Base-by-base conservation (phyloP, 2,329 filamentous ascomycete genomes). In the Hypoxylon sp. region DNA sequence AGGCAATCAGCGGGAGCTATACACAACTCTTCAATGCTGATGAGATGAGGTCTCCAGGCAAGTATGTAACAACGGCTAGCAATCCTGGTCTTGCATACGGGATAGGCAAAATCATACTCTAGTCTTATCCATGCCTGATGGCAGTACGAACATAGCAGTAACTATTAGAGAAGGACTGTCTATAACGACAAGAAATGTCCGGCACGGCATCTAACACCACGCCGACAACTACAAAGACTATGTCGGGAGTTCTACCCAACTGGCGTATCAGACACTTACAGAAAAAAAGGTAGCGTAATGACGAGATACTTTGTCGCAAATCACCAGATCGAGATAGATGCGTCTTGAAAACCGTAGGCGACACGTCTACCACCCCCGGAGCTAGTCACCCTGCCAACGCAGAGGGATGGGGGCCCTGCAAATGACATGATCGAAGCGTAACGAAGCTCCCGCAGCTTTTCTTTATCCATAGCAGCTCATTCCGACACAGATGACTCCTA, bases 381-480 rank as follows among this genome's bases (percentile, higher is more conserved):
- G 25, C 21, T 43, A 38, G 21, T 45, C 38, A 66, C 28, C n/a
- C 49, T 59, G 52, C 56, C 60, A 60, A 36, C 28, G 32, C 45
- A 28, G 48, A 48, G 25, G 25, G 52, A 21, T 28, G 41, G 25
- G 30, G 50, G 28, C 43, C 23, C 23, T 50, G 45, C 49, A 38
- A 46, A 53, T 38, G 28, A 50, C 30, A 59, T 49, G 63, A 51
- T 38, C 28, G 59, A 57, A 58, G 51, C 51, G 59, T 67, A 57
- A 67, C 60, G 64, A 68, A 57, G 66, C 43, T 57, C 21, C 52
- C 52, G 55, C 43, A 43, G 36, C 50, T 43, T 65, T 63, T 51
- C 62, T 45, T 48, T 63, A 38, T 38, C 45, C 46, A 56, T 59
- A 57, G 41, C 57, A 46, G 28, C 52, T 56, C 23, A 21, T 56